Base-by-base conservation (phyloP, 345 rosid genomes). In the Citrus reticulata region DNA sequence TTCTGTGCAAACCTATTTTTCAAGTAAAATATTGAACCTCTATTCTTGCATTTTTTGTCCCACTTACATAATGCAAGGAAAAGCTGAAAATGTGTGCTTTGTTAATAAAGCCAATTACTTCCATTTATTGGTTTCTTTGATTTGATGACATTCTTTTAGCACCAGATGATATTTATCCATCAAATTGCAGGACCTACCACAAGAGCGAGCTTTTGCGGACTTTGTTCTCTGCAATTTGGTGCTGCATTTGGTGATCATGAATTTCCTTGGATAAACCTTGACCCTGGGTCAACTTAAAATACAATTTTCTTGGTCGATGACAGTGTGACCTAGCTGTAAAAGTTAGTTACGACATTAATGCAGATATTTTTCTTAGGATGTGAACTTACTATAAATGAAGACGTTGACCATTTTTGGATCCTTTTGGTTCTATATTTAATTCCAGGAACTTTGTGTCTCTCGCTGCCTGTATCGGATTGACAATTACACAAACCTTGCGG, bases 191-290 rank as follows among this genome's bases (percentile, higher is more conserved):
- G 95, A 91, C 85, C 81, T 93, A 77, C 83, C 97, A 55, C 94
- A 94, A 0, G 95, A 94, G 80, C 87, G 94, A 35, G 98, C 98
- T 46, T 94, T 94, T 80, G 97, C 98, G 10, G 97, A 92, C 84
- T 94, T 90, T 84, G 90, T 92, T 63, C 91, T 89, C 68, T 94
- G 98, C 95, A 94, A 94, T 83, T 84, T 92, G 82, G 98, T 92
- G 84, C 94, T 92, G 42, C 97, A 94, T 84, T 83, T 94, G 87
- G 97, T 92, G 85, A 92, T 92, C 57, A 90, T 92, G 89, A 91
- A 94, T 84, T 92, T 91, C 91, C 85, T 91, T 19, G 98, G 97
- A 76, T 86, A 70, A 82, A 42, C 14, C 58, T 25, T 25, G 25
- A 25, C 25, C 25, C 25, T 14, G 0, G n/a, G 30, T 57, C 58